Evolutionary conservation across 768 basidiomycete species (phyloP).

Genomic region (Leccinum arenicola): DNA sequence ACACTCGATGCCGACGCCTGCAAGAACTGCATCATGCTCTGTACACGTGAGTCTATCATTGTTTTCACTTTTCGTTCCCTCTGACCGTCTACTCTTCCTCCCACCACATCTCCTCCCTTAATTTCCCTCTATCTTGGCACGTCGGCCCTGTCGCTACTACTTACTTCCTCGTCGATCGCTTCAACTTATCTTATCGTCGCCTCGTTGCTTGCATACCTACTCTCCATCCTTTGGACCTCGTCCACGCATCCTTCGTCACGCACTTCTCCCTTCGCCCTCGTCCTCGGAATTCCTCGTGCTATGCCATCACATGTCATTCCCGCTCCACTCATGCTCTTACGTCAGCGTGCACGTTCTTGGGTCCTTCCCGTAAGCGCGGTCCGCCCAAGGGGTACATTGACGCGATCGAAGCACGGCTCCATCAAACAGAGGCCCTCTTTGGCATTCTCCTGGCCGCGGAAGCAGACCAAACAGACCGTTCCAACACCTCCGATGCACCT

Average conservation of each 20-base stretch:
- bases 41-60: conserved; percentile 53
- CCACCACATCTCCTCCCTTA: neutral
- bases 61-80: conserved; percentile 1
- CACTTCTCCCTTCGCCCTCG: conserved; percentile 7
- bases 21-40: conserved; percentile 72
- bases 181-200: conserved; percentile 8
- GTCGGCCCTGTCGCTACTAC: neutral
- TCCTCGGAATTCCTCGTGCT: neutral
- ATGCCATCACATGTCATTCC: neutral
- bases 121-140: conserved; percentile 1
- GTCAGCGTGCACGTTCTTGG: conserved; percentile 73
- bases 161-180: conserved; percentile 1
- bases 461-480: conserved; percentile 21
- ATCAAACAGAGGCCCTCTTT: conserved; percentile 89
- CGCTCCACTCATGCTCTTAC: conserved; percentile 5
- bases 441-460: conserved; percentile 67
- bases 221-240: neutral
- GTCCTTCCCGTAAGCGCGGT: conserved; percentile 38
- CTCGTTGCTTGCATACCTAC: neutral
- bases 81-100: conserved; percentile 7
- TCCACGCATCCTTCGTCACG: conserved; percentile 13
- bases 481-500: conserved; percentile 33
- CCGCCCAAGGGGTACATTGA: conserved; percentile 95
- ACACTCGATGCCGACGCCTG: conserved; percentile 58
- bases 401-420: conserved; percentile 86